phyloP scores from a whole-genome alignment of 371 early-diverging fungal species.

The Enterocytospora artemiae region DNA sequence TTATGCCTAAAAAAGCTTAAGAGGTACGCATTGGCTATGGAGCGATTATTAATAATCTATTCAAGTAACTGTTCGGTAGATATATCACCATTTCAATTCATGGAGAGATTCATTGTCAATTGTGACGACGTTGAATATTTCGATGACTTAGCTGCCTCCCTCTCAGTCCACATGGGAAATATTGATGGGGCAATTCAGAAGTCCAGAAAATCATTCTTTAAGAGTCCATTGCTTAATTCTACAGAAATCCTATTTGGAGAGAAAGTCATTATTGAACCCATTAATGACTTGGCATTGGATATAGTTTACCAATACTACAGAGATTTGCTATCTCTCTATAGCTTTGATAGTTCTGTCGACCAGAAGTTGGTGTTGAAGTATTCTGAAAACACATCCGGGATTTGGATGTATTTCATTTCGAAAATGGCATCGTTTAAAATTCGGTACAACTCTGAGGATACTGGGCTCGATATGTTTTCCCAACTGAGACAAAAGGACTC shows the following conservation, averaged over 20 bases:
- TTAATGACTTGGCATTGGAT: neutral
- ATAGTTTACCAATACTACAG: constrained; percentile 7
- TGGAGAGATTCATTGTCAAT: constrained; percentile 40
- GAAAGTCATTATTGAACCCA: neutral
- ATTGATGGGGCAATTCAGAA: constrained; percentile 32
- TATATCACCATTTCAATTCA: neutral
- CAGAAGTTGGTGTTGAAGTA: neutral
- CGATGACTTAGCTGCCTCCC: constrained; percentile 39
- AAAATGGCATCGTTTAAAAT: constrained; percentile 24
- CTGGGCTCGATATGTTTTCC: constrained; percentile 35
- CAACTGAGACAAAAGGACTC: constrained; percentile 45
- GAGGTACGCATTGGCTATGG: constrained; percentile 44
- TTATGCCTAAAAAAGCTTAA: constrained; percentile 48
- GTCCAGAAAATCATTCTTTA: constrained; percentile 11
- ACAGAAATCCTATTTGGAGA: constrained; percentile 28
- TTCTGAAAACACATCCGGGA: constrained; percentile 17
- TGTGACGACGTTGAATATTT: constrained; percentile 40
- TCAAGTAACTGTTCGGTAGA: constrained; percentile 19
- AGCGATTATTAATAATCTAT: constrained; percentile 17
- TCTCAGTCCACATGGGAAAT: constrained; percentile 29
- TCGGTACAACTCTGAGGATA: constrained; percentile 18
- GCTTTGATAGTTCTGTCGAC: too few species aligned
- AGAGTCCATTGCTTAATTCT: constrained; percentile 18
- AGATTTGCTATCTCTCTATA: neutral
- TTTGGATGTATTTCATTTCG: constrained; percentile 45